phyloP scores from a whole-genome alignment of 441 rosid genomes.

The Brassica balearica region DNA sequence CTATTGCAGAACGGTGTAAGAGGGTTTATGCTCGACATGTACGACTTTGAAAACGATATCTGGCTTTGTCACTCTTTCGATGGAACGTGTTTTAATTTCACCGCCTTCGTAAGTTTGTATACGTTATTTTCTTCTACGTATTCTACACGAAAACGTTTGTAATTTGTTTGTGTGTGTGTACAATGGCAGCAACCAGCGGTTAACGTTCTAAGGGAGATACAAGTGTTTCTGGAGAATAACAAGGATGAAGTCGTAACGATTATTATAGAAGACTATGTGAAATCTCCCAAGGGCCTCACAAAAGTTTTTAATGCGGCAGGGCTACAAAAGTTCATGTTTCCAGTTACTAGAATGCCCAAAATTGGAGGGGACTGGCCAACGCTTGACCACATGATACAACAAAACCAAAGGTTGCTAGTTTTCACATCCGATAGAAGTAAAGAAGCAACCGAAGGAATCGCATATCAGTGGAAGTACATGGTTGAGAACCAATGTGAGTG shows the following conservation, averaged over 20 bases:
- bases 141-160: neutral
- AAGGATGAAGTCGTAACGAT: constrained; percentile 59
- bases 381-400: constrained; percentile 55
- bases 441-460: constrained; percentile 68
- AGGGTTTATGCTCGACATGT: constrained; percentile 76
- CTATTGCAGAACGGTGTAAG: constrained; percentile 68
- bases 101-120: constrained; percentile 60
- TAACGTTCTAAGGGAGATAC: constrained; percentile 56
- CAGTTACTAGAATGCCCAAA: constrained; percentile 65
- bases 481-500: constrained; percentile 71
- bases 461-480: constrained; percentile 66
- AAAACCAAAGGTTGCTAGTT: constrained; percentile 67
- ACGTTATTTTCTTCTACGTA: neutral
- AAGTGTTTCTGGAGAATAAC: constrained; percentile 56
- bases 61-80: constrained; percentile 77
- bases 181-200: constrained; percentile 60
- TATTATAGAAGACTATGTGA: constrained; percentile 68
- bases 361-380: constrained; percentile 66
- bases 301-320: constrained; percentile 62
- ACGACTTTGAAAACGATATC: constrained; percentile 61
- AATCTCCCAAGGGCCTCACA: constrained; percentile 55
- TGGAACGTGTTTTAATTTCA: constrained; percentile 56
- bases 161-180: neutral
- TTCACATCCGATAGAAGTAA: constrained; percentile 61
- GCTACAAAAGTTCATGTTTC: constrained; percentile 66